Evolutionary conservation across 1,139 yeast genomes (phyloP), one percentile per base, ranked within the genome.

Genomic region (Protomyces arabidopsidicola): DNA sequence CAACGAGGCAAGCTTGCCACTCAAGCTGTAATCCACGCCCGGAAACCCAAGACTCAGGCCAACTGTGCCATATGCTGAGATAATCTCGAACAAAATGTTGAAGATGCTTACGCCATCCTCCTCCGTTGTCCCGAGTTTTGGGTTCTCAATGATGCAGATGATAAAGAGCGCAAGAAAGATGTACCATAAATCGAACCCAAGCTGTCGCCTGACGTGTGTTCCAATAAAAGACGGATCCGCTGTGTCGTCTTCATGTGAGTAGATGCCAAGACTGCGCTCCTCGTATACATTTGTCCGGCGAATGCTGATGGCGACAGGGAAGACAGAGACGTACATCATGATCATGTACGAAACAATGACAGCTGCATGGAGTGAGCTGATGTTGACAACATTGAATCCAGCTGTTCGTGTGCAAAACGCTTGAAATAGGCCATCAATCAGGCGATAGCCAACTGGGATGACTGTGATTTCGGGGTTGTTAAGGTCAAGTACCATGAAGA

Each of bases 241-340:
- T 2, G 53, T 52, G 6, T 45, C 58, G 16, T 60, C 63, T 22
- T 77, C 76, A 52, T 81, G 81, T 38, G 81, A 77, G 72, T 90
- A 91, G 14, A 91, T 83, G 14, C 98, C 98, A 67, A 93, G 77
- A 0, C 97, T 88, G 73, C 90, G 98, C 72, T 93, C 98, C 73
- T 93, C 99, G 75, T 93, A 93, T 57, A 93, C 99, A 73, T 93
- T 93, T 24, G 98, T 93, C 73, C 97, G 83, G 76, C 99, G 85
- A 69, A 93, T 90, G 54, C 97, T 89, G 70, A 93, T 93, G 50
- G 98, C 98, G 71, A 93, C 78, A 0, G 99, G 99, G 72, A 91
- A 79, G 58, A 93, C 97, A 4, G 98, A 91, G 36, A 95, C 90
- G 77, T 58, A 58, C 98, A 93, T 93, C 98, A 93, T 91, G 68